Evolutionary conservation across 495 filamentous ascomycete genomes (phyloP), one percentile per base, ranked within the genome.

Genomic region (Penicillium cataractarum): DNA sequence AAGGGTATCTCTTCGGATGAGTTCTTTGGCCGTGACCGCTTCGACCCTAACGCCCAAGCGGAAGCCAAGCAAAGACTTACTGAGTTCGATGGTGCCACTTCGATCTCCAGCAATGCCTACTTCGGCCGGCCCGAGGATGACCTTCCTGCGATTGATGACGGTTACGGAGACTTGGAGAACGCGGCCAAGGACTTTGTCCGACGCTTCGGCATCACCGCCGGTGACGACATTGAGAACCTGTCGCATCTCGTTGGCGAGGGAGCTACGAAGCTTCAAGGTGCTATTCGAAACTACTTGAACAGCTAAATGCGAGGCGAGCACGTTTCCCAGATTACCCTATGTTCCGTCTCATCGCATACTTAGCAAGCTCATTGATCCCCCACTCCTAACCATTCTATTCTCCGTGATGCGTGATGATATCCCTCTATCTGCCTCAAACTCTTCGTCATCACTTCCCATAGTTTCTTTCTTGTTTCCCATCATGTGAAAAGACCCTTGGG

Each of bases 1-100:
- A 98, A 97, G 82, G 90, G 90, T 73, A 99, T 99, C 66, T 97
- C 93, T 2, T 97, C 92, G 4, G 95, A 99, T 76, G 95, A 99
- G 68, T 97, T 97, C 80, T 99, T 99, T 73, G 92, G 93, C 60
- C 94, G 93, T 68, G 90, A 92, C 27, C 77, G 83, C 53, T 98
- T 89, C 71, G 92, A 99, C 66, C 87, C 93, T 31, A 78, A 80
- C 35, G 87, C 89, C 4, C 89, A 93, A 70, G 82, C 89, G 46
- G 93, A 97, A 80, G 93, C 95, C 54, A 93, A 95, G 78, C 79
- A 84, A 13, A 86, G 95, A 15, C 85, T 99, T 42, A 87, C 91
- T 74, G 89, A 92, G 22, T 99, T 99, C 72, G 95, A 98, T 72
- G 91, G 95, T 49, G 95, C 95, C 12, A 89, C 88, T 10, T 77